These are phyloP conservation scores for Umbilicus rupestris DNA, from an alignment of 164 flowering plant species.

Conservation along the genomic window DNA sequence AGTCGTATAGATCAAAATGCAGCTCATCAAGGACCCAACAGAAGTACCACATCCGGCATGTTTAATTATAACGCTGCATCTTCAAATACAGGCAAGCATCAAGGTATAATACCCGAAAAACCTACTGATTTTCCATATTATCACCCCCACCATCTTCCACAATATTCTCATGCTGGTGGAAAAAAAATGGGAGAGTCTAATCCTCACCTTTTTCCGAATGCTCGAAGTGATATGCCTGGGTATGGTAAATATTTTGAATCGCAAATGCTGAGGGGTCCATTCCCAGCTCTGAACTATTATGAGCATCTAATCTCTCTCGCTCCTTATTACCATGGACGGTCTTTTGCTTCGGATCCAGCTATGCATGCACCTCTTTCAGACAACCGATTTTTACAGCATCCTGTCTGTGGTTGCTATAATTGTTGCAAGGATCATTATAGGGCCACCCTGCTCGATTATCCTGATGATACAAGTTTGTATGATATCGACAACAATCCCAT, in stretches of 20 bases:
- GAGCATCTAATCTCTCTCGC: slow-evolving; percentile 17
- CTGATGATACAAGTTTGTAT: slow-evolving; percentile 24
- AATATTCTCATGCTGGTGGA: slow-evolving; percentile 17
- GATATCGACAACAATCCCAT: slow-evolving; percentile 24
- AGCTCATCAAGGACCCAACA: slow-evolving; percentile 29
- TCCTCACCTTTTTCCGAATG: slow-evolving; percentile 32
- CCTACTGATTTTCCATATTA: slow-evolving; percentile 14
- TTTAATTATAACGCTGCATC: slow-evolving; percentile 21
- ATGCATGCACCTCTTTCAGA: slow-evolving; percentile 26
- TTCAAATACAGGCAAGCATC: slow-evolving; percentile 21
- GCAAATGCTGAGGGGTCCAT: slow-evolving; percentile 26
- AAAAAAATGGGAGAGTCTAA: slow-evolving; percentile 25
- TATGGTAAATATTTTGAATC: slow-evolving; percentile 32
- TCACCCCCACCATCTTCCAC: slow-evolving; percentile 17
- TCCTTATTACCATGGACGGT: slow-evolving; percentile 30
- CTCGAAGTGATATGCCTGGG: slow-evolving; percentile 27
- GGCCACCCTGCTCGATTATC: slow-evolving; percentile 27
- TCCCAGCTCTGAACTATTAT: slow-evolving; percentile 20
- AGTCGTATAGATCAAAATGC: slow-evolving; percentile 28
- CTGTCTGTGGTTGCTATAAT: slow-evolving; percentile 48
- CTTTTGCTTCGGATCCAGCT: slow-evolving; percentile 24
- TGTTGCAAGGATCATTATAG: slow-evolving; percentile 39
- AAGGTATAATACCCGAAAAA: slow-evolving; percentile 16
- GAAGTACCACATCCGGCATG: slow-evolving; percentile 12
- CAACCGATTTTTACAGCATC: slow-evolving; percentile 35